Percentiles rank a stretch among this genome's conserved stretches.
phyloP scores from a whole-genome alignment of 2,329 filamentous ascomycete species.

The Ophiostoma novo-ulmi region DNA sequence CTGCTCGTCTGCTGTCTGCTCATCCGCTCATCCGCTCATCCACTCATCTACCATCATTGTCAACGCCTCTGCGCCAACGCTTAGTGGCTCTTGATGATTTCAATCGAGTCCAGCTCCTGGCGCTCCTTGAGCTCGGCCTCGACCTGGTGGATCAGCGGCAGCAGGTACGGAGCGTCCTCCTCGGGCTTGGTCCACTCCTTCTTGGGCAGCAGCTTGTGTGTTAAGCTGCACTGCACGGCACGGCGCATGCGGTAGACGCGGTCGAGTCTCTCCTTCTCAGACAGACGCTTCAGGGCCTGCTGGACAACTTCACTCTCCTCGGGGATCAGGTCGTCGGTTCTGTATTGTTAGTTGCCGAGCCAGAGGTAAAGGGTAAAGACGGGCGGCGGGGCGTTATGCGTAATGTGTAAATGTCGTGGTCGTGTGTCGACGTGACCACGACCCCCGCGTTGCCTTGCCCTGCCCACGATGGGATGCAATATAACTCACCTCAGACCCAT shows the following conservation, averaged over 20 bases:
- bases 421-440: neutral
- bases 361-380: too few relatives aligned
- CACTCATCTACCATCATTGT: neutral
- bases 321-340: slow-evolving; percentile 88
- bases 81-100: slow-evolving; percentile 47
- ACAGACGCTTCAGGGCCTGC: slow-evolving; percentile 82
- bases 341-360: slow-evolving; percentile 37
- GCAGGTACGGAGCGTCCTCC: slow-evolving; percentile 53
- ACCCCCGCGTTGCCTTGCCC: neutral
- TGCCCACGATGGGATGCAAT: neutral
- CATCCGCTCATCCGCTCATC: too few relatives aligned
- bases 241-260: slow-evolving; percentile 95
- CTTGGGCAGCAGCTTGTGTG: slow-evolving; percentile 61
- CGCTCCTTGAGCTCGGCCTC: slow-evolving; percentile 47
- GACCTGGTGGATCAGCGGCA: slow-evolving; percentile 49
- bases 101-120: slow-evolving; percentile 47
- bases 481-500: slow-evolving; percentile 28
- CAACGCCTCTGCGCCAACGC: neutral
- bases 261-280: slow-evolving; percentile 88
- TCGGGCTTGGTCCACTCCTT: slow-evolving; percentile 55
- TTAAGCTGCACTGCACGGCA: slow-evolving; percentile 71
- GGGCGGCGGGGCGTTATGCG: neutral
- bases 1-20: neutral
- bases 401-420: neutral
- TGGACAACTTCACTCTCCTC: slow-evolving; percentile 87